Conservation (phyloP, 352 stramenopile genomes). For the Phytophthora kernoviae region DNA sequence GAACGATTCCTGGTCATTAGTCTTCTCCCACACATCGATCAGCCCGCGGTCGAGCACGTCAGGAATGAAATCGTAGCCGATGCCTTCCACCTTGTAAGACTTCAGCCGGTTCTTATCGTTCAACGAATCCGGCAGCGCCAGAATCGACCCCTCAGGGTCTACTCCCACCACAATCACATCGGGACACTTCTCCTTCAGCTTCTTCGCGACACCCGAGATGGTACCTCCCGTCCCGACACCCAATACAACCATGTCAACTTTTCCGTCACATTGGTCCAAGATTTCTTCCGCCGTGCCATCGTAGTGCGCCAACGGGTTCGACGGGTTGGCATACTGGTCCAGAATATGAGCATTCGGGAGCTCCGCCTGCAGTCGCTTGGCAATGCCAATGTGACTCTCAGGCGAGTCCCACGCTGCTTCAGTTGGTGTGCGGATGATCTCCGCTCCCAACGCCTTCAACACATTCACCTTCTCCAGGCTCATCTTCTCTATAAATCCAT, state of each 20-base stretch:
- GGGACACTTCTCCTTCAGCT: conserved; percentile 93
- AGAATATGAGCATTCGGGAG: conserved; percentile 95
- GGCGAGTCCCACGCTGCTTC: conserved; percentile 96
- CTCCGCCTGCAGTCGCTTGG: conserved; percentile 89
- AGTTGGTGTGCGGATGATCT: conserved; percentile 96
- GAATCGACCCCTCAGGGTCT: conserved; percentile 92
- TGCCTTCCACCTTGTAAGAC: conserved; percentile 95
- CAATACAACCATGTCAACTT: conserved; percentile 95
- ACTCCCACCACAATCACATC: conserved; percentile 87
- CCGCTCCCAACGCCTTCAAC: conserved; percentile 93
- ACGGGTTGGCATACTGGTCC: conserved; percentile 96
- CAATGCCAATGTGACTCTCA: conserved; percentile 94
- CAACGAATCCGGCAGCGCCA: conserved; percentile 89
- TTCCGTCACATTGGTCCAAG: conserved; percentile 89
- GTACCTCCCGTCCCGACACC: conserved; percentile 95
- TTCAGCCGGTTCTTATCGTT: conserved; percentile 92
- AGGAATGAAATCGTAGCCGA: conserved; percentile 97
- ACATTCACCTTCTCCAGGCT: conserved; percentile 96
- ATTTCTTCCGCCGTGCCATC: conserved; percentile 96
- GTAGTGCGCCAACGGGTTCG: conserved; percentile 95
- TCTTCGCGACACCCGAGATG: conserved; percentile 93
- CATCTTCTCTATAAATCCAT: conserved; percentile 90
- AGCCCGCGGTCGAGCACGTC: conserved; percentile 92
- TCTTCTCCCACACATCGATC: conserved; percentile 95
- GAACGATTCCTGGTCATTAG: conserved; percentile 93